A percentile compares a stretch with the other conserved stretches of the same genome.
phyloP scores from a whole-genome alignment of 208 protist species.

The Trypanosoma brucei region DNA sequence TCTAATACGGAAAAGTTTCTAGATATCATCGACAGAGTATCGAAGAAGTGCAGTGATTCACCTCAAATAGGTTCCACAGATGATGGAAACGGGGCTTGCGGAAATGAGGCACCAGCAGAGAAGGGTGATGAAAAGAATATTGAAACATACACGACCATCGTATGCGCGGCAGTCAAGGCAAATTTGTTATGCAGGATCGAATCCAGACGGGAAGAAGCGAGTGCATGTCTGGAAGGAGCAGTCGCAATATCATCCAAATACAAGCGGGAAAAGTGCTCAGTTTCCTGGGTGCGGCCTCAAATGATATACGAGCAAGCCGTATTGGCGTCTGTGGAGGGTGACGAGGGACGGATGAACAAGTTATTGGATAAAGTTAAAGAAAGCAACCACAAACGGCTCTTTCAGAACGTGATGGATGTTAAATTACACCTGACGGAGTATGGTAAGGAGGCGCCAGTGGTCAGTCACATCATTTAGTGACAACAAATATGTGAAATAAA shows the following conservation, averaged over 20 bases:
- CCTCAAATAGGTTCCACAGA: too few species aligned
- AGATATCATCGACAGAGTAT: slow-evolving; percentile 16
- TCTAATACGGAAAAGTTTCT: slow-evolving; percentile 23
- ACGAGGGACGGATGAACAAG: slow-evolving; percentile 1
- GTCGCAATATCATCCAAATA: not conserved
- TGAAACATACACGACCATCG: not conserved
- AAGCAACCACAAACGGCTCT: not conserved
- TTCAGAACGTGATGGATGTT: slow-evolving; percentile 4
- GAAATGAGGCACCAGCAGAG: too few species aligned
- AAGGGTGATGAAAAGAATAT: not conserved
- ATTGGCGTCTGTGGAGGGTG: slow-evolving; percentile 2
- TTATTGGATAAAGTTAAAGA: not conserved
- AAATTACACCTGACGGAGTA: slow-evolving; percentile 10
- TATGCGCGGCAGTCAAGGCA: slow-evolving; percentile 2
- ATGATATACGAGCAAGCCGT: slow-evolving; percentile 13
- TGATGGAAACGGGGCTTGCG: too few species aligned
- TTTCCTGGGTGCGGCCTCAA: slow-evolving; percentile 5
- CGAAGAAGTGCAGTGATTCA: not conserved
- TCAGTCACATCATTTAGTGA: too few species aligned
- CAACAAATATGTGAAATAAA: too few species aligned
- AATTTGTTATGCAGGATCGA: not conserved
- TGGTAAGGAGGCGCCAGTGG: not conserved
- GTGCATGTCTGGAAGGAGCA: not conserved
- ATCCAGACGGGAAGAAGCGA: not conserved
- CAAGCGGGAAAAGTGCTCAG: not conserved